Evolutionary conservation across 2,329 filamentous ascomycete species (phyloP).

Genomic region (Sphaerulina musiva): DNA sequence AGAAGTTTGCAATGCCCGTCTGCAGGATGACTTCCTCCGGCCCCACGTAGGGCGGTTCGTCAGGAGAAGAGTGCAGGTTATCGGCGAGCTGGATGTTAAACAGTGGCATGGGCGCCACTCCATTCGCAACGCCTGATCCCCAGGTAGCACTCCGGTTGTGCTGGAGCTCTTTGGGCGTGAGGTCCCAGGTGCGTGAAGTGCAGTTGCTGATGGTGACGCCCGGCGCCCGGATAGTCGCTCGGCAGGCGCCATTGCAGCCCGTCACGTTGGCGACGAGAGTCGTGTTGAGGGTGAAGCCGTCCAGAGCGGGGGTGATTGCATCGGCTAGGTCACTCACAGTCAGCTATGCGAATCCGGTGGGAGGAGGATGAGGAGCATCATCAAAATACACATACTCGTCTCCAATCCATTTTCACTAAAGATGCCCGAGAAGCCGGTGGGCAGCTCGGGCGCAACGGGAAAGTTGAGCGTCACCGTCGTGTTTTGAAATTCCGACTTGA

Average conservation of each 20-base stretch:
- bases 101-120: constrained; percentile 1
- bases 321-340: background rate
- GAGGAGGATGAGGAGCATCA: too few relatives aligned
- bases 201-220: constrained; percentile 4
- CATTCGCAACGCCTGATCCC: background rate
- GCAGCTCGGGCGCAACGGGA: constrained; percentile 9
- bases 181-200: constrained; percentile 1
- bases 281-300: constrained; percentile 1
- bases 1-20: constrained; percentile 6
- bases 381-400: background rate
- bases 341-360: background rate
- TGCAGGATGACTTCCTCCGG: constrained; percentile 7
- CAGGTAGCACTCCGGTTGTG: background rate
- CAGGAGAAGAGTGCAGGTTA: background rate
- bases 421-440: constrained; percentile 10
- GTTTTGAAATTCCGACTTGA: constrained; percentile 4
- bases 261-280: constrained; percentile 3
- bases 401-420: background rate
- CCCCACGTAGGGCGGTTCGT: background rate
- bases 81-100: background rate
- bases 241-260: constrained; percentile 2
- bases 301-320: background rate
- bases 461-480: constrained; percentile 3
- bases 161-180: background rate
- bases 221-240: background rate